Evolutionary conservation across 1,284 basidiomycete genomes (phyloP).

Genomic region (Trametes versicolor): DNA sequence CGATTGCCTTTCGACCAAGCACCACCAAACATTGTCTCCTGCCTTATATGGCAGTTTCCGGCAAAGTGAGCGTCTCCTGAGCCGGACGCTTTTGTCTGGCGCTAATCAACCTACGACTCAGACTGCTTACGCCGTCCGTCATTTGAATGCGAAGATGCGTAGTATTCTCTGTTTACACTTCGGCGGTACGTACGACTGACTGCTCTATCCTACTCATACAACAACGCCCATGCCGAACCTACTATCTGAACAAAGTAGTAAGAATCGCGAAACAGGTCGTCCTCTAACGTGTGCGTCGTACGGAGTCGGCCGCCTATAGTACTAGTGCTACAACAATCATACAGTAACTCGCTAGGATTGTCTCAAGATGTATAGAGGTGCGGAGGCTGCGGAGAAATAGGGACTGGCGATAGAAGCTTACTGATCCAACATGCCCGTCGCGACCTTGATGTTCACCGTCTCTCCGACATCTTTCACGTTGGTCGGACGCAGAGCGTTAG

Average conservation of each 20-base stretch:
- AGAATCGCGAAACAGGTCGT: neutral
- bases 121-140: too few relatives aligned
- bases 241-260: neutral
- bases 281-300: neutral
- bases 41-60: slow-evolving; percentile 8
- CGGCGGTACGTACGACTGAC: slow-evolving; percentile 1
- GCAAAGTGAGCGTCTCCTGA: neutral
- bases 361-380: slow-evolving; percentile 2
- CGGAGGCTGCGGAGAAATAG: neutral
- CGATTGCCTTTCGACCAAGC: slow-evolving; percentile 17
- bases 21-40: slow-evolving; percentile 22
- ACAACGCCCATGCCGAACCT: neutral
- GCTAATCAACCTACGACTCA: too few relatives aligned
- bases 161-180: slow-evolving; percentile 1
- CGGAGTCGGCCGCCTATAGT: neutral
- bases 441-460: slow-evolving; percentile 19
- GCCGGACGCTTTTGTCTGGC: too few relatives aligned
- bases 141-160: neutral
- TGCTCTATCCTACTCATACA: neutral
- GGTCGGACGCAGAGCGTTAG: slow-evolving; percentile 8
- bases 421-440: slow-evolving; percentile 5
- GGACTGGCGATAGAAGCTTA: neutral
- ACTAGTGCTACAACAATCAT: slow-evolving; percentile 13
- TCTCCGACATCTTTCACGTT: slow-evolving; percentile 19
- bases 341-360: slow-evolving; percentile 4